These are phyloP conservation scores for Leucoagaricus sp. DNA, from an alignment of 1,284 basidiomycete genomes.

Conservation along the genomic window DNA sequence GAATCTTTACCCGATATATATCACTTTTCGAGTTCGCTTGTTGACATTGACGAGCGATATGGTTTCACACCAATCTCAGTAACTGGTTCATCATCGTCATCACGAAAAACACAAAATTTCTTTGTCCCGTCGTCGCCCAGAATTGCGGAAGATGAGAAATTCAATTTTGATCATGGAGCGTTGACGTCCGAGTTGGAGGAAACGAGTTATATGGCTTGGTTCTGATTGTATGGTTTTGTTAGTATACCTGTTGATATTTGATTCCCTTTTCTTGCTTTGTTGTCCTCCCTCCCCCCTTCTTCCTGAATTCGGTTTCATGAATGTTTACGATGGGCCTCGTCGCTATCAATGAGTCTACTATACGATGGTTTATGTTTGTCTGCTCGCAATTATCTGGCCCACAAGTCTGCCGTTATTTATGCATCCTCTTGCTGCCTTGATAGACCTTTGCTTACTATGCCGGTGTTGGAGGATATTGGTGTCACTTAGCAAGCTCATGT, in stretches of 20 bases:
- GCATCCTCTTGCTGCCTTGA: too few relatives aligned
- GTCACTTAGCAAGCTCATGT: too few relatives aligned
- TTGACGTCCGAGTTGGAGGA: constrained; percentile 43
- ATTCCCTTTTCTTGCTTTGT: not conserved
- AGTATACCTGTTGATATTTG: not conserved
- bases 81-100: not conserved
- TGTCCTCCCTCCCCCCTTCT: too few relatives aligned
- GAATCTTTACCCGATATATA: constrained; percentile 46
- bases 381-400: too few relatives aligned
- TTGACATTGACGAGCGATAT: constrained; percentile 40
- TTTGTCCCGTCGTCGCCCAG: constrained; percentile 47
- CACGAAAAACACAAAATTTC: constrained; percentile 26
- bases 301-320: not conserved
- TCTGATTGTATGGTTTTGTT: constrained; percentile 27
- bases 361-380: too few relatives aligned
- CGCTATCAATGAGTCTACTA: too few relatives aligned
- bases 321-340: too few relatives aligned
- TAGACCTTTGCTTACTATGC: too few relatives aligned
- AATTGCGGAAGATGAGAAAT: constrained; percentile 41
- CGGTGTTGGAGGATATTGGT: too few relatives aligned
- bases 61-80: constrained; percentile 25
- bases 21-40: constrained; percentile 39
- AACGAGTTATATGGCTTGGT: constrained; percentile 58
- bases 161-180: constrained; percentile 51
- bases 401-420: too few relatives aligned